Evolutionary conservation across 805 yeast species (phyloP), one percentile per base, ranked within the genome.

Genomic region (Yamadazyma tumulicola): DNA sequence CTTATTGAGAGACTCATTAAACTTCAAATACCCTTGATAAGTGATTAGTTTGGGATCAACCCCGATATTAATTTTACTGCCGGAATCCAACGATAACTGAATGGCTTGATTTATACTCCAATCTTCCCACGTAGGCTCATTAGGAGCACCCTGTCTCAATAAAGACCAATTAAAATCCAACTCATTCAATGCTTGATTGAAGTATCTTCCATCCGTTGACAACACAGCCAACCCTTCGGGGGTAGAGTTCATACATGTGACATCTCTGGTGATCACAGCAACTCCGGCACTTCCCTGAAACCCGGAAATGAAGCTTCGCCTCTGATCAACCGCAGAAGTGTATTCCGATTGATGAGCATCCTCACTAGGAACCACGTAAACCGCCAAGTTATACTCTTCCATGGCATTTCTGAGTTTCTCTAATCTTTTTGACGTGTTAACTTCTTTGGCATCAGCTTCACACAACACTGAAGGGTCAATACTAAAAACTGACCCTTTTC

Each of bases 321-420:
- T 67, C 50, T 77, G 78, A 48, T 77, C 83, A 31, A 59, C 57
- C 3, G 67, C 46, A 1, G 79, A 64, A 16, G 76, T 75, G 43
- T 77, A 77, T 50, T 77, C 83, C n/a, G 75, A 66, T 54, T 77
- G 83, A 54, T 77, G 84, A 33, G 73, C 76, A 54, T 77, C 84
- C 52, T 76, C 81, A 7, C 79, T 71, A 6, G 81, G 81, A 6
- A 77, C 57, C 31, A 77, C 69, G 51, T 77, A 77, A n/a, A 73
- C 74, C 3, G 70, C 78, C 22, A 77, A 49, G 34, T 67, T 57
- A 44, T 65, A 45, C 12, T 55, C 55, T 12, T 51, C 57, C 83
- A 77, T 77, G 41, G 71, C 64, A 19, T 56, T 48, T 53, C 97
- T 72, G 40, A 91, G 65, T 12, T 64, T 67, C 29, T 67, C 74